Evolutionary conservation across 1,139 yeast species (phyloP), one percentile per base, ranked within the genome.

Genomic region (Spencermartinsiella ligniputridi): DNA sequence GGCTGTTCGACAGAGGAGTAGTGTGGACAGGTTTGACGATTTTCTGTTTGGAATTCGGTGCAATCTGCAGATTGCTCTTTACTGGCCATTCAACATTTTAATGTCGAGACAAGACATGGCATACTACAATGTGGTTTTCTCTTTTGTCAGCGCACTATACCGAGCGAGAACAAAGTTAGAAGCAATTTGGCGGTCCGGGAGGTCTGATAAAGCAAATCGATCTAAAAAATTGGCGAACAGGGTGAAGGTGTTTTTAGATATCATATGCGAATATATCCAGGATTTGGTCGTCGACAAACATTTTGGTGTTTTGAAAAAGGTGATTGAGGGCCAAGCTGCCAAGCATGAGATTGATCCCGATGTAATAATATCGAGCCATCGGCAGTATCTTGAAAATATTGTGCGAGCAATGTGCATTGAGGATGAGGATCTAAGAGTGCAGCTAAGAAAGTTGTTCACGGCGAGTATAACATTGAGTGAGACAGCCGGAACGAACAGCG

Each of bases 181-280:
- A 11, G 30, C 46, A 35, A 17, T 49, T 33, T 50, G 54, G 57
- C 21, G 49, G n/a, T 6, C 9, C 11, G 25, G 25, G 11, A n/a
- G n/a, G n/a, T n/a, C n/a, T n/a, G n/a, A n/a, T n/a, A n/a, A n/a
- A n/a, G 11, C 11, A 11, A 22, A 11, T 22, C 21, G 15, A 37
- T n/a, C 39, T 29, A 33, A 35, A 36, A 21, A 33, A 25, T 24
- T 27, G 11, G 47, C 48, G 12, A 41, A 33, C 27, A 39, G 41
- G 37, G 50, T 50, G 11, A 56, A 53, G 39, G 38, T 47, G 15
- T 51, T 56, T 25, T 44, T 54, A 22, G 60, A 56, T 33, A 37
- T 37, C 12, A 24, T 57, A 8, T 59, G 61, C 60, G 57, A 55
- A 22, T 56, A 54, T 40, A 37, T 49, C 16, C 62, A 58, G 41